These are phyloP conservation scores for Mrakiaceae sp. DNA, from an alignment of 1,284 basidiomycete species.

Conservation along the genomic window DNA sequence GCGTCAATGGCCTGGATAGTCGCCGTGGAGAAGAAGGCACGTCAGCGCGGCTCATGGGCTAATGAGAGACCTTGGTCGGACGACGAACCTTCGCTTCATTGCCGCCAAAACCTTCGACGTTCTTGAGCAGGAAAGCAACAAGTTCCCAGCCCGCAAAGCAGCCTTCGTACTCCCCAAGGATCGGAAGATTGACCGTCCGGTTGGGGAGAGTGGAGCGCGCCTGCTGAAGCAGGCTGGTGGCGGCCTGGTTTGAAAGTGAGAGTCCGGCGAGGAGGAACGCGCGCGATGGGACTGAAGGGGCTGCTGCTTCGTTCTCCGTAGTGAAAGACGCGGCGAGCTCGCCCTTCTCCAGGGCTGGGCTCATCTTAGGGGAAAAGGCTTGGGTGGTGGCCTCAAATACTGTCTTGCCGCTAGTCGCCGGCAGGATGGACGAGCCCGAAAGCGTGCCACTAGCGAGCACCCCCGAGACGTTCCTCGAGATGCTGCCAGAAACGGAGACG, in stretches of 20 bases:
- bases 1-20: background rate
- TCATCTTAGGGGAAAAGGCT: background rate
- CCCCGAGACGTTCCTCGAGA: background rate
- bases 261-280: conserved; percentile 13
- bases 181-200: conserved; percentile 8
- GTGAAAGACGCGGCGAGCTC: background rate
- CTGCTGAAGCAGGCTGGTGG: background rate
- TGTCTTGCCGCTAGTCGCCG: background rate
- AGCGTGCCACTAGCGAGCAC: background rate
- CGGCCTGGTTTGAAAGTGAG: conserved; percentile 1
- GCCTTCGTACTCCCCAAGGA: conserved; percentile 13
- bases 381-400: background rate
- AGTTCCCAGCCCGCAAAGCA: conserved; percentile 14
- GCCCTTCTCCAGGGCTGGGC: background rate
- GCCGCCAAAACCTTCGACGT: conserved; percentile 10
- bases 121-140: background rate
- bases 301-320: background rate
- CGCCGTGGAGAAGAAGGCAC: background rate
- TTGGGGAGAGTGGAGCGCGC: background rate
- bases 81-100: background rate
- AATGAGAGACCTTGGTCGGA: background rate
- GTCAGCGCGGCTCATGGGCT: background rate
- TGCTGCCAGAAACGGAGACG: background rate
- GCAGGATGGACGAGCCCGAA: background rate
- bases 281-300: background rate